Percentiles rank a stretch among this genome's conserved stretches.
These are phyloP conservation scores for Hippophae tibetana DNA, from an alignment of 306 rosid species.

Conservation along the genomic window DNA sequence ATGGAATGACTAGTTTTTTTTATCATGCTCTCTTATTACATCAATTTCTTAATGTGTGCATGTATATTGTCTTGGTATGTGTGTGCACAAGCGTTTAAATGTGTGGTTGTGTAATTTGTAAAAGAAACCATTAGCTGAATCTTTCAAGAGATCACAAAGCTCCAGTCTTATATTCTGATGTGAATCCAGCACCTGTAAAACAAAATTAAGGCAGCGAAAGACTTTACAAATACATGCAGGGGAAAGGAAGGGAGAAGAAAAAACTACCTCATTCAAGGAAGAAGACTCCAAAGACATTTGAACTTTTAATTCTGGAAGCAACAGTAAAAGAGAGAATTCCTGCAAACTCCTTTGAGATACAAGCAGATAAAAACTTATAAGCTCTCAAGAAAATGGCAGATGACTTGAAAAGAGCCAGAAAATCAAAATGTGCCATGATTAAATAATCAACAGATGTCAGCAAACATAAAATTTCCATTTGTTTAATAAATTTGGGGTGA, in stretches of 20 bases:
- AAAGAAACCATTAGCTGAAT: too few relatives aligned
- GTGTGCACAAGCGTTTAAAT: too few relatives aligned
- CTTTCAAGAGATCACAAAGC: too few relatives aligned
- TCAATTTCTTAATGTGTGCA: too few relatives aligned
- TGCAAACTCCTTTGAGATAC: slow-evolving; percentile 66
- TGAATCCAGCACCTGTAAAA: too few relatives aligned
- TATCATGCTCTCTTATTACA: too few relatives aligned
- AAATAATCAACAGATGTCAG: slow-evolving; percentile 4
- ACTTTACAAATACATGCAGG: background rate
- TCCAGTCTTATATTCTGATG: too few relatives aligned
- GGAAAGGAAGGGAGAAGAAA: slow-evolving; percentile 9
- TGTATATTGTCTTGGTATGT: too few relatives aligned
- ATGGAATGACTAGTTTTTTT: background rate
- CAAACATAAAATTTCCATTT: background rate
- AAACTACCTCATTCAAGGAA: slow-evolving; percentile 43
- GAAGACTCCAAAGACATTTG: slow-evolving; percentile 34
- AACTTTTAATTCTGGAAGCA: slow-evolving; percentile 38
- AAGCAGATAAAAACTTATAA: slow-evolving; percentile 27
- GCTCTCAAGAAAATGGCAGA: slow-evolving; percentile 14
- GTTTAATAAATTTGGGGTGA: background rate
- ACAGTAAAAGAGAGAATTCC: slow-evolving; percentile 57
- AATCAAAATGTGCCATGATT: slow-evolving; percentile 5
- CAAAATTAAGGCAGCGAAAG: background rate
- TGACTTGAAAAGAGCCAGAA: slow-evolving; percentile 9
- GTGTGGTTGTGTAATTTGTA: too few relatives aligned